Conservation (phyloP, 2,329 filamentous ascomycete species). For the Colletotrichum sp. region DNA sequence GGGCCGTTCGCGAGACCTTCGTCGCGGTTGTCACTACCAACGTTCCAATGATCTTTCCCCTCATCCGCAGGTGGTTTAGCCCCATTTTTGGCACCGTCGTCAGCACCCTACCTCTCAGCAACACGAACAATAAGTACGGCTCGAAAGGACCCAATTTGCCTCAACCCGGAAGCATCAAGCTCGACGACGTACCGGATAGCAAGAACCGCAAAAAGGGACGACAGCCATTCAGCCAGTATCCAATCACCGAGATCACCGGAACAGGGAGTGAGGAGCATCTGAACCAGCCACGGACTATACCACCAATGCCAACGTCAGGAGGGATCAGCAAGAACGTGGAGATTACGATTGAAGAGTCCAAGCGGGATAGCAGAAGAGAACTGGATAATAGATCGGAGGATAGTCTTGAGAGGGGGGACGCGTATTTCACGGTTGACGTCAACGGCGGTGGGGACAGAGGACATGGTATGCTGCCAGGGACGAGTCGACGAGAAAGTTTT, state of each 20-base stretch:
- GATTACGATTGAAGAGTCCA: conserved; percentile 4
- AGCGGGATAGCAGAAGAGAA: neutral
- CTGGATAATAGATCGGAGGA: neutral
- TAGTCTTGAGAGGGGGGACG: neutral
- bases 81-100: conserved; percentile 5
- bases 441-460: neutral
- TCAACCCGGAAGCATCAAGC: conserved; percentile 7
- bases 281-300: neutral
- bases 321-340: conserved; percentile 18
- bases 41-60: conserved; percentile 20
- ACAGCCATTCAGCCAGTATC: conserved; percentile 6
- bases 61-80: conserved; percentile 5
- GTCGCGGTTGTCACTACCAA: conserved; percentile 24
- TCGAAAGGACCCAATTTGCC: conserved; percentile 1
- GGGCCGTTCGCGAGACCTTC: conserved; percentile 24
- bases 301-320: neutral
- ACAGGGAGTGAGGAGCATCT: conserved; percentile 14
- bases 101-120: neutral
- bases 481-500: neutral
- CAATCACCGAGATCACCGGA: conserved; percentile 7
- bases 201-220: conserved; percentile 6
- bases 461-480: neutral
- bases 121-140: conserved; percentile 3
- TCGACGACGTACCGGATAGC: neutral
- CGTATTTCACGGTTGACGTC: neutral